Evolutionary conservation across 805 yeast genomes (phyloP).

Genomic region (Candida oleophila): DNA sequence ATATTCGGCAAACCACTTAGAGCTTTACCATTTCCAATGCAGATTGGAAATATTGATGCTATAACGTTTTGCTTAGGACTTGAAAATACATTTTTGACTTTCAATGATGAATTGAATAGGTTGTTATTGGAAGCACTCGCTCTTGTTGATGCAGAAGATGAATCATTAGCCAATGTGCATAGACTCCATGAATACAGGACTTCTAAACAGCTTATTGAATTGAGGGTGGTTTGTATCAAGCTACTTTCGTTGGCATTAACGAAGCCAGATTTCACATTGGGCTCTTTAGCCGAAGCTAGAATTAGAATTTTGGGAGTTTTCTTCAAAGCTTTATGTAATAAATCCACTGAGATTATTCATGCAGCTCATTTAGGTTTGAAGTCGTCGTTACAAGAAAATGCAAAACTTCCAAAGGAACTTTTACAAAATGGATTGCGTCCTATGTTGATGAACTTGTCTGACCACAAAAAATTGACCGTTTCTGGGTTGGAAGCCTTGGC

Average conservation of each 20-base stretch:
- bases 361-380: slow-evolving; percentile 91
- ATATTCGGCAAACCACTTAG: slow-evolving; percentile 95
- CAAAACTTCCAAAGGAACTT: slow-evolving; percentile 88
- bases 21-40: slow-evolving; percentile 98
- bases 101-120: slow-evolving; percentile 85
- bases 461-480: slow-evolving; percentile 85
- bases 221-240: slow-evolving; percentile 87
- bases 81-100: slow-evolving; percentile 77
- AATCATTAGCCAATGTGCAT: slow-evolving; percentile 84
- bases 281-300: slow-evolving; percentile 74
- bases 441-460: slow-evolving; percentile 91
- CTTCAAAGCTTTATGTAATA: slow-evolving; percentile 86
- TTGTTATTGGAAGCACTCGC: slow-evolving; percentile 88
- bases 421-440: slow-evolving; percentile 95
- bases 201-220: slow-evolving; percentile 79
- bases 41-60: slow-evolving; percentile 96
- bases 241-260: slow-evolving; percentile 80
- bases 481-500: slow-evolving; percentile 91
- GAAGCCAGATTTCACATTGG: slow-evolving; percentile 76
- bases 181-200: slow-evolving; percentile 84
- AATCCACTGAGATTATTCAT: slow-evolving; percentile 81
- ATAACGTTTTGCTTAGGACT: slow-evolving; percentile 86
- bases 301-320: slow-evolving; percentile 88
- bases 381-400: slow-evolving; percentile 78
- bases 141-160: slow-evolving; percentile 96